These are phyloP conservation scores for Comarum palustre DNA, from an alignment of 306 rosid species.

Conservation along the genomic window DNA sequence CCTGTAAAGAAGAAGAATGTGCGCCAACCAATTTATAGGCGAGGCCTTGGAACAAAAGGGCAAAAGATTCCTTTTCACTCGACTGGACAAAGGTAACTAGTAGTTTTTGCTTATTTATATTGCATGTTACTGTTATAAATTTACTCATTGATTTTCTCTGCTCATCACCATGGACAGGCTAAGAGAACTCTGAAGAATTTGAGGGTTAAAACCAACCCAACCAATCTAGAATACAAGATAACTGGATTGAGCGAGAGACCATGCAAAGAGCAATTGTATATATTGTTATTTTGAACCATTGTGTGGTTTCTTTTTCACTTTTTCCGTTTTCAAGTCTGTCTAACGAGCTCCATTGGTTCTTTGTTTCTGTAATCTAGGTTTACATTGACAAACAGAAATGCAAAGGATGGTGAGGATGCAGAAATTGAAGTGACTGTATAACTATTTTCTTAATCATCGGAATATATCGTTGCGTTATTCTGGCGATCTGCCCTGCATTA, in stretches of 20 bases:
- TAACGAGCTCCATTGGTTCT: neutral
- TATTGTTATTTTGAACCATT: neutral
- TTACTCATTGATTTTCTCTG: neutral
- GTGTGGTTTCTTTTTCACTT: neutral
- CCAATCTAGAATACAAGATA: conserved; percentile 74
- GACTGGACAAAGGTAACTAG: conserved; percentile 81
- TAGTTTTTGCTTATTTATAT: neutral
- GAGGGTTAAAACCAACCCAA: conserved; percentile 63
- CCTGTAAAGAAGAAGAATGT: conserved; percentile 50
- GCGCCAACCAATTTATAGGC: conserved; percentile 70
- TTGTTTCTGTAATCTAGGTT: conserved; percentile 40
- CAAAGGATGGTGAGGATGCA: conserved; percentile 37
- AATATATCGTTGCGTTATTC: conserved; percentile 60
- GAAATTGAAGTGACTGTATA: conserved; percentile 67
- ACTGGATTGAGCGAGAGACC: conserved; percentile 79
- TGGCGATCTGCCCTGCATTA: conserved; percentile 73
- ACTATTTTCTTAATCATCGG: conserved; percentile 66
- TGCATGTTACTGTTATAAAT: neutral
- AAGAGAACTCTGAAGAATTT: conserved; percentile 72
- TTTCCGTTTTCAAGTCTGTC: neutral
- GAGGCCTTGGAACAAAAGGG: conserved; percentile 61
- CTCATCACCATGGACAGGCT: conserved; percentile 48
- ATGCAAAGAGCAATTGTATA: conserved; percentile 69
- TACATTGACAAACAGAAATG: conserved; percentile 50
- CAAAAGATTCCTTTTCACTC: conserved; percentile 43